Conservation (phyloP, 768 basidiomycete species). For the Harrya chromipes region DNA sequence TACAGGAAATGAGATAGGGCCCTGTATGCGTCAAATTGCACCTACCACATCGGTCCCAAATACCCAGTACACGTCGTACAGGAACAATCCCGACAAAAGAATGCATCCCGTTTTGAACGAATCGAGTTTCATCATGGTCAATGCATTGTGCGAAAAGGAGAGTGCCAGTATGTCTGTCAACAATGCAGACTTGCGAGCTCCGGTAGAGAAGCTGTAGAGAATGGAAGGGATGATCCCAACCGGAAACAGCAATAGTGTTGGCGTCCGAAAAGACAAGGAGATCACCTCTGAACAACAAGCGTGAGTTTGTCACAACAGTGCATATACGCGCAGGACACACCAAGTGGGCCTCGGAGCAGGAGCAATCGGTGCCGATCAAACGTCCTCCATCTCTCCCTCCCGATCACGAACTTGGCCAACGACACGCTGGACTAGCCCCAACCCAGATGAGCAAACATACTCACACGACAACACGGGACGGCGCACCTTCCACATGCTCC, state of each 20-base stretch:
- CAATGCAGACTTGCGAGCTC: conserved; percentile 56
- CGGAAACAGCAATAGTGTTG: conserved; percentile 54
- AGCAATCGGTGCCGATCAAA: conserved; percentile 47
- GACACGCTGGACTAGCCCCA: conserved; percentile 47
- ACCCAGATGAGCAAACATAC: background rate
- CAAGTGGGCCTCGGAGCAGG: conserved; percentile 43
- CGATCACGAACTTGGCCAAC: conserved; percentile 47
- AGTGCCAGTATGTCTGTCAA: conserved; percentile 75
- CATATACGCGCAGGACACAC: conserved; percentile 32
- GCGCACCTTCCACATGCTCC: conserved; percentile 62
- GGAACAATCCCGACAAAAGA: conserved; percentile 77
- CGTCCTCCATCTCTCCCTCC: conserved; percentile 53
- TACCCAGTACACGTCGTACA: conserved; percentile 97
- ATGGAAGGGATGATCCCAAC: conserved; percentile 62
- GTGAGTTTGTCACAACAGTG: conserved; percentile 2
- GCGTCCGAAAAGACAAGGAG: conserved; percentile 51
- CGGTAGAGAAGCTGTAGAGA: conserved; percentile 51
- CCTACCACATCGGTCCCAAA: conserved; percentile 84
- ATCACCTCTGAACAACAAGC: conserved; percentile 29
- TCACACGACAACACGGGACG: background rate
- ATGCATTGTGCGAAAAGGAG: conserved; percentile 78
- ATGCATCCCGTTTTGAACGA: conserved; percentile 85
- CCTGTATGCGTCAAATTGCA: background rate
- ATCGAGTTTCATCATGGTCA: conserved; percentile 80
- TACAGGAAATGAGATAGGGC: conserved; percentile 26